Base-by-base conservation (phyloP, 768 basidiomycete species). In the Boletus eberwhitei region DNA sequence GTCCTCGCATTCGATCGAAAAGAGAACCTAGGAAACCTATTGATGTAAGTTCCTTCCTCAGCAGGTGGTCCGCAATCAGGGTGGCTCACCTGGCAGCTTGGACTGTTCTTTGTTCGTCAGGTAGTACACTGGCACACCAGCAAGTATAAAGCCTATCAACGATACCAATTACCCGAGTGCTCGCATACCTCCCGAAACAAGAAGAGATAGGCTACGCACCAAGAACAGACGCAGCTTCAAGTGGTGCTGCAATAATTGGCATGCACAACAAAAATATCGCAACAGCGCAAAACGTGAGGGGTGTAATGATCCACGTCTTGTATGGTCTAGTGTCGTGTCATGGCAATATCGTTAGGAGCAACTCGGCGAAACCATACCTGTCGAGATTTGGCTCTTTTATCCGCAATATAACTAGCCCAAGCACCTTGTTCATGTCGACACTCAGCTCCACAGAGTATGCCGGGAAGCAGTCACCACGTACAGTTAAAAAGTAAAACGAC, bases 201-300 rank as follows among this genome's bases (percentile, higher is more conserved):
- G 12, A 29, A 22, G 8, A 24, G 12, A 13, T 12, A 14, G 2
- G 16, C 14, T 39, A 74, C 82, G 53, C 61, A 94, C 93, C 87
- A 52, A 97, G 77, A 7, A 93, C 95, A 8, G 93, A 86, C 7
- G 90, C 69, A 0, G 95, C 93, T 68, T 96, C 88, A 14, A 86
- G 74, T 8, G 96, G 96, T 21, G 95, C 94, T 4, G 96, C 96
- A 53, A 95, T 87, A 48, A 96, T 78, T 2, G 95, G 94, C 92
- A 99, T 96, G 63, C 87, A 88, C 11, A 99, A 75, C 49, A 98
- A 77, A 73, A 58, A 54, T 53, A 66, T 31, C 5, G 58, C 54
- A 41, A 93, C 92, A 32, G 80, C 86, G 63, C 93, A 96, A 71
- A 98, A 98, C 5, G 77, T 84, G 31, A 98, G 75, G 2, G 96